phyloP scores from a whole-genome alignment of 495 filamentous ascomycete species.

The Mytilinidion resinicola region DNA sequence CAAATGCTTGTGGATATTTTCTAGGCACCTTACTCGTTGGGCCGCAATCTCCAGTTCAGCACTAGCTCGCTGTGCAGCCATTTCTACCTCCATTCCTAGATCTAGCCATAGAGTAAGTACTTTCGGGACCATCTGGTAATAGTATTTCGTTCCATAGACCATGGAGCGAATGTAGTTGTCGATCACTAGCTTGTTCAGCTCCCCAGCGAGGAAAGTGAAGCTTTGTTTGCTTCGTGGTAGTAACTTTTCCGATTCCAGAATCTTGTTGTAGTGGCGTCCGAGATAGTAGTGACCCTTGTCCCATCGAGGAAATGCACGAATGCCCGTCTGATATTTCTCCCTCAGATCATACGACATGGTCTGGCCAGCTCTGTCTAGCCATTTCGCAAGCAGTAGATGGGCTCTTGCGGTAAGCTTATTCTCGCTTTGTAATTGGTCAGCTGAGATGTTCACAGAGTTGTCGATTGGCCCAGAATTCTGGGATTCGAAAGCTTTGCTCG shows the following conservation, averaged over 20 bases:
- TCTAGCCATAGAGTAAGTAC: conserved; percentile 92
- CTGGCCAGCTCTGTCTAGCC: conserved; percentile 88
- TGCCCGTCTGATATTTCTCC: conserved; percentile 69
- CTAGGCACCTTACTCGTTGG: conserved; percentile 59
- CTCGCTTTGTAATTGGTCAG: conserved; percentile 36
- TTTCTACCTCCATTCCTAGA: conserved; percentile 66
- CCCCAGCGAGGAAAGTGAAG: conserved; percentile 58
- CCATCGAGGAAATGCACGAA: conserved; percentile 60
- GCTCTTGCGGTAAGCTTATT: conserved; percentile 58
- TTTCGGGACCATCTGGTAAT: conserved; percentile 86
- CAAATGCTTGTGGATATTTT: conserved; percentile 63
- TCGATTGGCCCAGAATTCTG: conserved; percentile 41
- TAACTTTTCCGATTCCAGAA: conserved; percentile 79
- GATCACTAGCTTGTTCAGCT: conserved; percentile 80
- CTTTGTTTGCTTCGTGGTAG: conserved; percentile 62
- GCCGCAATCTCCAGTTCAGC: conserved; percentile 40
- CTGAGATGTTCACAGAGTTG: conserved; percentile 36
- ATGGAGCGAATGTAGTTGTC: conserved; percentile 89
- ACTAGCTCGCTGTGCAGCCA: conserved; percentile 34
- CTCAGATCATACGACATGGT: conserved; percentile 73
- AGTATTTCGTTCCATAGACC: conserved; percentile 83
- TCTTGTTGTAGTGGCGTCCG: conserved; percentile 94
- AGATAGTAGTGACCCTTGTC: conserved; percentile 97
- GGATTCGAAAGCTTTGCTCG: conserved; percentile 58
- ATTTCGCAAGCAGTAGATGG: conserved; percentile 86